phyloP scores from a whole-genome alignment of 225 moss, liverwort and hornwort species.

The Marchantia paleacea region DNA sequence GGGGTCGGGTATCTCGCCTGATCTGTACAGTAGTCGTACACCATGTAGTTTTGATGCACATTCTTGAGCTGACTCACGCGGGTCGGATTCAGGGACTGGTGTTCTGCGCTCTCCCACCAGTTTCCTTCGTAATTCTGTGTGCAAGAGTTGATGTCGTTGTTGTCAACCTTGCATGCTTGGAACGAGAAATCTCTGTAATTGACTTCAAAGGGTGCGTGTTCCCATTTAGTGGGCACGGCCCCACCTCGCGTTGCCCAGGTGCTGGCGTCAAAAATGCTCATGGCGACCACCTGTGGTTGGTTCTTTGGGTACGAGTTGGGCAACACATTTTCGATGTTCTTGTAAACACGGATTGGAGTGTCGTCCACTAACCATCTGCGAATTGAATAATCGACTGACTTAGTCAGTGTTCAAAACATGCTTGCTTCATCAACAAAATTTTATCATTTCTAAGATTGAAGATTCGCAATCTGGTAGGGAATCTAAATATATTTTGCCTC shows the following conservation, averaged over 20 bases:
- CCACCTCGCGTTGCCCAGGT: conserved; percentile 20
- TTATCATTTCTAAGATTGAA: too few species aligned
- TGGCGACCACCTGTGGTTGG: background rate
- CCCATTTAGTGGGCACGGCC: conserved; percentile 1
- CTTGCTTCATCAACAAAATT: too few species aligned
- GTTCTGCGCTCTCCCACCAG: conserved; percentile 10
- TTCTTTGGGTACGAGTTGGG: background rate
- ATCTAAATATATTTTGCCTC: too few species aligned
- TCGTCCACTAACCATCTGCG: conserved; percentile 24
- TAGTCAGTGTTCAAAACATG: too few species aligned
- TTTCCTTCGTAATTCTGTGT: background rate
- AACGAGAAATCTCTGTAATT: background rate
- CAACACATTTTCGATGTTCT: background rate
- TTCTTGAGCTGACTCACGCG: conserved; percentile 5
- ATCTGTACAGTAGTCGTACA: conserved; percentile 60
- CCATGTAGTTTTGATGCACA: conserved; percentile 25
- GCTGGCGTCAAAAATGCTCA: conserved; percentile 19
- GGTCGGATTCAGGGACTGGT: background rate
- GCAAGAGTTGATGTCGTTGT: background rate
- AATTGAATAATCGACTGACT: background rate
- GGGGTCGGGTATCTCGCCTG: background rate
- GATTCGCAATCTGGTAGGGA: too few species aligned
- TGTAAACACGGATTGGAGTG: conserved; percentile 8
- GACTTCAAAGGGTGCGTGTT: conserved; percentile 9
- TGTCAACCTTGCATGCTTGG: background rate